These are phyloP conservation scores for Symbiotaphrina buchneri DNA, from an alignment of 495 filamentous ascomycete species.

Conservation along the genomic window DNA sequence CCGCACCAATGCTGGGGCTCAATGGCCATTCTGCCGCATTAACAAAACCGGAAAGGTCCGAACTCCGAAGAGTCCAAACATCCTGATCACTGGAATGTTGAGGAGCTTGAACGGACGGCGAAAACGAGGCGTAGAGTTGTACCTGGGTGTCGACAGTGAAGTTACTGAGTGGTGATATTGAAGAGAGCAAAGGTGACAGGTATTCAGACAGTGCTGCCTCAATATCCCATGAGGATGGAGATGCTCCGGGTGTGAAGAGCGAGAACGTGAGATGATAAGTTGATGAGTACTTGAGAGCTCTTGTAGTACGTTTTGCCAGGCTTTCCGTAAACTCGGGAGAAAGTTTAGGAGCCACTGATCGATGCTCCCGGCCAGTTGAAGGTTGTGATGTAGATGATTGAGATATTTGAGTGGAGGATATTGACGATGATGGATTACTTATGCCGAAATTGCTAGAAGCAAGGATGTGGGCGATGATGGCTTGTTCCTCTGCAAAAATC, in stretches of 20 bases:
- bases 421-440: conserved; percentile 19
- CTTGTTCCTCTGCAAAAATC: conserved; percentile 74
- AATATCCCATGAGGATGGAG: conserved; percentile 81
- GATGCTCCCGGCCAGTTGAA: too few relatives aligned
- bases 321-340: conserved; percentile 24
- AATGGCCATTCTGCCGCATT: conserved; percentile 97
- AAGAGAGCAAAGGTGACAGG: conserved; percentile 56
- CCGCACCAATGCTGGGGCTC: conserved; percentile 77
- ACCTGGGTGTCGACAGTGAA: conserved; percentile 96
- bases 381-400: too few relatives aligned
- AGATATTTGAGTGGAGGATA: conserved; percentile 7
- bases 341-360: conserved; percentile 13
- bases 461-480: conserved; percentile 65
- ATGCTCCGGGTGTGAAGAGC: conserved; percentile 56
- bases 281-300: conserved; percentile 75
- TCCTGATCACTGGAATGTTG: conserved; percentile 25
- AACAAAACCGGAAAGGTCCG: conserved; percentile 83
- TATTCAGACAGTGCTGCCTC: conserved; percentile 63
- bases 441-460: conserved; percentile 2
- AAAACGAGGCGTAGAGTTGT: conserved; percentile 66
- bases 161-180: conserved; percentile 65
- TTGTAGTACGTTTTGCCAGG: conserved; percentile 39
- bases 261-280: conserved; percentile 96
- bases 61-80: conserved; percentile 51
- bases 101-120: conserved; percentile 44